Base-by-base conservation (phyloP, 305 asterid species). In the Fraxinus velutina region DNA sequence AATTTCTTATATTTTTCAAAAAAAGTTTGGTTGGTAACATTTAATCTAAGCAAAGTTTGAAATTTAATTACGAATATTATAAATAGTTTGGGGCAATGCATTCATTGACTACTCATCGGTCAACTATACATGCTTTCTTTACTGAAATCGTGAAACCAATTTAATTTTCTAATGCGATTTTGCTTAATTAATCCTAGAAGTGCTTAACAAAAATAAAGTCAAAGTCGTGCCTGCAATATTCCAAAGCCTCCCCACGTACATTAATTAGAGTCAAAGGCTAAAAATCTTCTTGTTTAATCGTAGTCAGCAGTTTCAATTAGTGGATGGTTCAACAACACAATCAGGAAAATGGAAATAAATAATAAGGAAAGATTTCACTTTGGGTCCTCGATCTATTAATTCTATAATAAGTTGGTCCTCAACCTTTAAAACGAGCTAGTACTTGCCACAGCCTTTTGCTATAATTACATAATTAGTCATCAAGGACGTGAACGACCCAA, bases 321-420 rank as follows among this genome's bases (percentile, higher is more conserved):
- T 84, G 87, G 87, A 84, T 36, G 72, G 84, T 86, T 86, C 87
- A 84, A 84, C 84, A 22, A 9, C 84, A 70, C 73, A 5, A n/a
- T 0, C 7, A 4, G 73, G 30, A 66, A 22, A 60, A 60, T 6
- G 32, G 30, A 0, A 1, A 21, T 21, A 47, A 47, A 13, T 47
- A 47, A 3, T 47, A 0, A 47, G 57, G 19, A 47, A 13, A 47
- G 6, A 47, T 15, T 4, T 47, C 57, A 13, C 19, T 47, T 3
- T 47, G 57, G 19, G 7, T 47, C 19, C 19, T 47, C 17, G 6
- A 47, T 47, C 57, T 47, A 47, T 47, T 13, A 47, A 47, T 47
- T 24, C 10, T 22, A 30, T 10, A 10, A 47, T 47, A 22, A 24
- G 3, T 52, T 52, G 21, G 64, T n/a, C 7, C 0, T 52, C 64